These are phyloP conservation scores for Colletotrichum nymphaeae DNA, from an alignment of 2,329 filamentous ascomycete genomes.

Conservation along the genomic window DNA sequence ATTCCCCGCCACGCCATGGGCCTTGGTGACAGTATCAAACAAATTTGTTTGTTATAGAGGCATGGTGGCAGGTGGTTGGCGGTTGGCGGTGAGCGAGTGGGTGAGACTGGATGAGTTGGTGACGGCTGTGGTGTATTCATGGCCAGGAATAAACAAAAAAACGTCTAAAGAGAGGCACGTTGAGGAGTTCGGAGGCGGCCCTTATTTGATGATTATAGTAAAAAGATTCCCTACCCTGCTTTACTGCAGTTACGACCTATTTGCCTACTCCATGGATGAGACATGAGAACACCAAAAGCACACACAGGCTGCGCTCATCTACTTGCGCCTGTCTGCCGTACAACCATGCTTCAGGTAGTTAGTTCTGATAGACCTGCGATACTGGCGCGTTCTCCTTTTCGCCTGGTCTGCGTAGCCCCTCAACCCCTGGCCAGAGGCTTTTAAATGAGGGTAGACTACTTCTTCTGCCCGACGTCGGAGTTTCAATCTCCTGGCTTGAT, in stretches of 20 bases:
- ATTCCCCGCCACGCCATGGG: too few relatives aligned
- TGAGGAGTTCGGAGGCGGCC: not conserved
- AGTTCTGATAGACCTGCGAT: not conserved
- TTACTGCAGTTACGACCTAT: not conserved
- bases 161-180: conserved; percentile 4
- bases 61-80: not conserved
- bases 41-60: too few relatives aligned
- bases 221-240: conserved; percentile 16
- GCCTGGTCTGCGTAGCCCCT: not conserved
- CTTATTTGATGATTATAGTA: conserved; percentile 5
- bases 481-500: not conserved
- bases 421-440: conserved; percentile 41
- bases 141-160: too few relatives aligned
- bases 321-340: not conserved
- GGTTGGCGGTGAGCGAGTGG: too few relatives aligned
- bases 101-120: too few relatives aligned
- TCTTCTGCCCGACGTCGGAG: conserved; percentile 37
- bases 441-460: conserved; percentile 47
- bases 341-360: not conserved
- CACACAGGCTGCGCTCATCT: not conserved
- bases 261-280: not conserved
- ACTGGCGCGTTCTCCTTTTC: not conserved
- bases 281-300: not conserved
- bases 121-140: too few relatives aligned
- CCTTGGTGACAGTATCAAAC: too few relatives aligned